Percentiles rank a stretch among this genome's conserved stretches.
These are phyloP conservation scores for Amborella trichopoda DNA, from an alignment of 164 flowering plant genomes.

Conservation along the genomic window DNA sequence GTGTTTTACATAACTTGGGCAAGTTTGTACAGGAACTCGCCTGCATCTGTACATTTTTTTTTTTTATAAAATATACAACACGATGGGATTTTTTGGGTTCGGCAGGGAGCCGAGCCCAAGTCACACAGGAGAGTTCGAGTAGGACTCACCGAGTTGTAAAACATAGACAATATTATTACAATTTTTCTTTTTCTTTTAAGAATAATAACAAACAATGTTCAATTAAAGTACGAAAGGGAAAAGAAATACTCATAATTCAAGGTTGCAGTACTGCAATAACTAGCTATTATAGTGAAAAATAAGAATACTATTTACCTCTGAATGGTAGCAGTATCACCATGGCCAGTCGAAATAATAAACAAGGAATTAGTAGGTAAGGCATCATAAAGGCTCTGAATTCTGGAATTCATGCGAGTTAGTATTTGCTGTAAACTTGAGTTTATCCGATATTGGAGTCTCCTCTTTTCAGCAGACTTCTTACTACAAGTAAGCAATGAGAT, in stretches of 20 bases:
- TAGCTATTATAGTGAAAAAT: background rate
- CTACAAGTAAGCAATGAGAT: conserved; percentile 74
- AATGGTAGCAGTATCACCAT: conserved; percentile 76
- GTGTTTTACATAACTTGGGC: too few relatives aligned
- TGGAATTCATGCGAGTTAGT: conserved; percentile 40
- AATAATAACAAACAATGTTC: background rate
- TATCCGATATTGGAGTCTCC: conserved; percentile 17
- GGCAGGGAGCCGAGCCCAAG: too few relatives aligned
- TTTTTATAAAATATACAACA: too few relatives aligned
- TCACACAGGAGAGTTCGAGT: background rate
- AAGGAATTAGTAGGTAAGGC: conserved; percentile 63
- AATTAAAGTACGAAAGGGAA: background rate
- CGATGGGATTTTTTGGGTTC: too few relatives aligned
- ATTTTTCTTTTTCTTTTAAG: background rate
- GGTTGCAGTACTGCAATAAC: too few relatives aligned
- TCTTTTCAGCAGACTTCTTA: conserved; percentile 22
- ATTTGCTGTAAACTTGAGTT: conserved; percentile 52
- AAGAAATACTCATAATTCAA: background rate
- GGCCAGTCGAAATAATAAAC: conserved; percentile 91
- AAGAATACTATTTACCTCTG: conserved; percentile 39
- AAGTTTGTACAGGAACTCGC: too few relatives aligned
- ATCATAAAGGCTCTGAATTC: conserved; percentile 37
- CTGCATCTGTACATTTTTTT: too few relatives aligned
- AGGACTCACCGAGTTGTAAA: background rate
- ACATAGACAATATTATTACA: background rate